Evolutionary conservation across 2,329 filamentous ascomycete genomes (phyloP).

Genomic region (Thielaviopsis populi): DNA sequence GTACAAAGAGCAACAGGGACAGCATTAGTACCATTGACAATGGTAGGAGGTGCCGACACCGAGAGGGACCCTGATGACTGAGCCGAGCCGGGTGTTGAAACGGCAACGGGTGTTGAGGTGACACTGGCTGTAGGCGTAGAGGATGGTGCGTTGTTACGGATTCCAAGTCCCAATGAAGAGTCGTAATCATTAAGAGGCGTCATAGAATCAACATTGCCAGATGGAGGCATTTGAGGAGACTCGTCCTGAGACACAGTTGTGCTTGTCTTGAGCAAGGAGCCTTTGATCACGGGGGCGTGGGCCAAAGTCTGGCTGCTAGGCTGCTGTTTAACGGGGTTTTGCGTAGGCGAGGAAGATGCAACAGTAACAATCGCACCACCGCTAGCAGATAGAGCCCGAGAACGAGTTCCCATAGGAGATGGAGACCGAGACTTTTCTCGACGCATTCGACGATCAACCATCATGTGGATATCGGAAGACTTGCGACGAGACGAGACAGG

Average conservation of each 20-base stretch:
- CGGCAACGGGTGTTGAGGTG: conserved; percentile 7
- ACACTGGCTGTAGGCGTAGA: conserved; percentile 1
- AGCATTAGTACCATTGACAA: conserved; percentile 14
- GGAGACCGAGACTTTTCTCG: conserved; percentile 38
- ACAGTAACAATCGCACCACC: conserved; percentile 30
- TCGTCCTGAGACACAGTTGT: conserved; percentile 19
- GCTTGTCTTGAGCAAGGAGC: conserved; percentile 28
- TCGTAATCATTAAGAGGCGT: not conserved
- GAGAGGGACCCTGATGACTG: conserved; percentile 2
- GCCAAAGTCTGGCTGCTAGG: conserved; percentile 21
- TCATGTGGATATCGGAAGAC: conserved; percentile 40
- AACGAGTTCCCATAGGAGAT: conserved; percentile 32
- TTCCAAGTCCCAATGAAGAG: conserved; percentile 8
- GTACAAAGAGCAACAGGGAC: not conserved
- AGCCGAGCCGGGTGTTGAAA: not conserved
- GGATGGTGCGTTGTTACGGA: not conserved
- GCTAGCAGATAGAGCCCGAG: conserved; percentile 22
- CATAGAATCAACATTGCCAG: not conserved
- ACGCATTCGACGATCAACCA: conserved; percentile 38
- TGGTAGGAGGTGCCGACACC: conserved; percentile 10
- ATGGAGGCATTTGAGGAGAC: not conserved
- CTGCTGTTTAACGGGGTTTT: conserved; percentile 17
- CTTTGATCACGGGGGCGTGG: conserved; percentile 37
- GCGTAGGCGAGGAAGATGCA: conserved; percentile 22
- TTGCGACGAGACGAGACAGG: not conserved